Evolutionary conservation across 192 early-diverging fungal genomes (phyloP).

Genomic region (Coemansia sp.): DNA sequence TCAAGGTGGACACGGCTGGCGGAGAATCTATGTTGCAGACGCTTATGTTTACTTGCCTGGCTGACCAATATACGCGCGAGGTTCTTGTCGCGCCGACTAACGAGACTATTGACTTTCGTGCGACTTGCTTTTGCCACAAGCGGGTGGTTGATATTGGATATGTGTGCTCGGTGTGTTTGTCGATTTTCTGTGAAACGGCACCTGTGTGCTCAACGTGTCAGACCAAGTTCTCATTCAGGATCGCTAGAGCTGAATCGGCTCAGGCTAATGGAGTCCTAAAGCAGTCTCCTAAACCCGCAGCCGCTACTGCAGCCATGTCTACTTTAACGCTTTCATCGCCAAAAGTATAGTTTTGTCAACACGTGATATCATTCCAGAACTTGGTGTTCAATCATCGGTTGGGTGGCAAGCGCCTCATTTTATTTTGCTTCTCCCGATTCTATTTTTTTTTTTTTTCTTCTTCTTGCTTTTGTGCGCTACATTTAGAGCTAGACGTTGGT

Average conservation of each 20-base stretch:
- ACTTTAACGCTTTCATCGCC: conserved; percentile 3
- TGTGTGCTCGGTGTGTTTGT: conserved; percentile 98
- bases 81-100: conserved; percentile 74
- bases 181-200: conserved; percentile 77
- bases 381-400: neutral
- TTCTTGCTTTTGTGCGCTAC: neutral
- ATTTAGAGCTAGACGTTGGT: conserved; percentile 2
- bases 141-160: conserved; percentile 89
- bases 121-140: conserved; percentile 98
- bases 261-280: conserved; percentile 14
- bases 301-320: conserved; percentile 10
- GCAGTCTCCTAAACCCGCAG: conserved; percentile 3
- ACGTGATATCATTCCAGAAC: neutral
- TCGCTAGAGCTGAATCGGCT: conserved; percentile 17
- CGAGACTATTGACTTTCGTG: conserved; percentile 87
- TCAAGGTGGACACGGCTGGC: conserved; percentile 67
- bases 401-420: neutral
- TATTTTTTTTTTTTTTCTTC: neutral
- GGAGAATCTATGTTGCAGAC: conserved; percentile 76
- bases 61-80: conserved; percentile 75
- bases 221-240: conserved; percentile 71
- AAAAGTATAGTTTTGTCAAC: neutral
- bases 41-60: conserved; percentile 80
- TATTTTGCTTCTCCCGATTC: neutral
- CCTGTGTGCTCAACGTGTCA: conserved; percentile 81